Conservation (phyloP, 2,329 filamentous ascomycete genomes). For the Dendrostoma leiphaemia region DNA sequence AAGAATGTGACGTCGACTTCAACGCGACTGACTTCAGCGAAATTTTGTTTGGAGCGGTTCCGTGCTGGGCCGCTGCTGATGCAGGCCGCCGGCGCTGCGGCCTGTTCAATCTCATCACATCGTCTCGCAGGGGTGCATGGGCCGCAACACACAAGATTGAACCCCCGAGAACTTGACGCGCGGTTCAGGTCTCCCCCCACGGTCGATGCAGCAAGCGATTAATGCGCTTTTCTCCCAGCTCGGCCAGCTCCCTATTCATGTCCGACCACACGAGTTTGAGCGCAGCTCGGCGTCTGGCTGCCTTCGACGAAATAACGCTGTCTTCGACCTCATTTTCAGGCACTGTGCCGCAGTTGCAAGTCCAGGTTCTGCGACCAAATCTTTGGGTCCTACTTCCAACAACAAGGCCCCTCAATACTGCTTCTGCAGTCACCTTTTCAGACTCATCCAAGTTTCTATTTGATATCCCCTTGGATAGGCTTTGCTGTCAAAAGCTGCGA, state of each 20-base stretch:
- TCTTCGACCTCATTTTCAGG: background rate
- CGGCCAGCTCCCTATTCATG: background rate
- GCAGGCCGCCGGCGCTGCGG: conserved; percentile 1
- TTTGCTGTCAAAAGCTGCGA: background rate
- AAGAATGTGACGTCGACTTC: conserved; percentile 1
- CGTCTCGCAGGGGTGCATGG: background rate
- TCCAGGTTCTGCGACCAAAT: background rate
- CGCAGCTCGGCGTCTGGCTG: background rate
- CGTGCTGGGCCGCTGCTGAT: background rate
- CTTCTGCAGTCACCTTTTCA: background rate
- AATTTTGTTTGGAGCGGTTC: background rate
- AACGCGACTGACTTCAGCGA: background rate
- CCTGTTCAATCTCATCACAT: conserved; percentile 3
- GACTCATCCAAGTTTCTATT: background rate
- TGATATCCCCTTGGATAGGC: background rate
- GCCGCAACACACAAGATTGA: conserved; percentile 1
- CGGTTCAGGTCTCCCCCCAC: conserved; percentile 4
- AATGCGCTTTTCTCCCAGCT: background rate
- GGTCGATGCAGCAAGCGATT: conserved; percentile 1
- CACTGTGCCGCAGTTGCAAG: background rate
- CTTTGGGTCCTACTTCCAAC: background rate
- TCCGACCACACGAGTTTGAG: background rate
- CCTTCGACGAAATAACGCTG: background rate
- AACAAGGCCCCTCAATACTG: too few species aligned
- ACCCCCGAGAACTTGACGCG: conserved; percentile 14